Percentiles rank a stretch among this genome's conserved stretches.
These are phyloP conservation scores for Rutidosis leptorrhynchoides DNA, from an alignment of 129 eudicot species.

Conservation along the genomic window DNA sequence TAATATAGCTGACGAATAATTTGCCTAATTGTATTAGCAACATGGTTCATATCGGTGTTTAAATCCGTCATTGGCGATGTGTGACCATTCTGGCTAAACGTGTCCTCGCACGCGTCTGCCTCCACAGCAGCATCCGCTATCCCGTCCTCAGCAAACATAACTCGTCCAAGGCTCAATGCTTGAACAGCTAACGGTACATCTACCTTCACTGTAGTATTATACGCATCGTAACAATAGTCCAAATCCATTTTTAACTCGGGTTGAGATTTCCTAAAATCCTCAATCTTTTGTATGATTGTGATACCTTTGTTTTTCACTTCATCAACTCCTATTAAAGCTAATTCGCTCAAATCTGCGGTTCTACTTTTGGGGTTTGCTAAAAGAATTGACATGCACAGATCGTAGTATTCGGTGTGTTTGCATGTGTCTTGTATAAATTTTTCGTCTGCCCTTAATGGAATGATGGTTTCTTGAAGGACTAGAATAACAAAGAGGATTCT, in stretches of 20 bases:
- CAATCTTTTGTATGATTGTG: neutral
- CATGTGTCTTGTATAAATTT: neutral
- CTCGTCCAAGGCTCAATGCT: neutral
- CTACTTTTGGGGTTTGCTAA: neutral
- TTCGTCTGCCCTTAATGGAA: neutral
- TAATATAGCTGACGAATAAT: neutral
- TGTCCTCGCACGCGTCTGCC: neutral
- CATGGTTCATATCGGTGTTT: neutral
- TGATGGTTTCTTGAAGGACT: slow-evolving; percentile 1
- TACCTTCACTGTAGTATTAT: neutral
- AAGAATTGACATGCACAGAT: neutral
- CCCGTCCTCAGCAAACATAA: neutral
- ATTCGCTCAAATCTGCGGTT: neutral
- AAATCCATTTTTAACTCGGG: neutral
- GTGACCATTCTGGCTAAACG: neutral
- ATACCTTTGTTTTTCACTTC: neutral
- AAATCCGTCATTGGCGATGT: neutral
- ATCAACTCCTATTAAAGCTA: neutral
- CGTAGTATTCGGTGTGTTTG: neutral
- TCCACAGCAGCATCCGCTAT: neutral
- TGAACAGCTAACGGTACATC: neutral
- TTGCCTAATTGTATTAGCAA: neutral
- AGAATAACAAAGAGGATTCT: neutral
- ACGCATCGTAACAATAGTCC: neutral
- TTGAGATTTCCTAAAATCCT: neutral